Conservation (phyloP, 805 yeast genomes). For the Metschnikowia lunata region DNA sequence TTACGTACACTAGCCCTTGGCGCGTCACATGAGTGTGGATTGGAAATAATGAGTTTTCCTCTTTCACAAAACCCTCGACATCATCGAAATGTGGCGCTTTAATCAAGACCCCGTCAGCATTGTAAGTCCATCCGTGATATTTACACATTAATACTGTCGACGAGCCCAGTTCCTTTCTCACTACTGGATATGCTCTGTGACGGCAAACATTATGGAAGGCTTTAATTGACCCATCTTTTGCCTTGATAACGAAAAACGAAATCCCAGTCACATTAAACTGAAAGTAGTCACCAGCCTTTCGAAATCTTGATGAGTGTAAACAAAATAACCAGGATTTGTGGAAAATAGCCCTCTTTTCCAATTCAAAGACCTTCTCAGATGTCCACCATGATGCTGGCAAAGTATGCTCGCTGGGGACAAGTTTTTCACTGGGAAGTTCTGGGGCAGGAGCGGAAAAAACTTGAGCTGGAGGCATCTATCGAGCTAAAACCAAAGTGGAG, state of each 20-base stretch:
- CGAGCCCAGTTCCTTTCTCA: constrained; percentile 56
- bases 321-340: constrained; percentile 54
- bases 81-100: constrained; percentile 61
- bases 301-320: constrained; percentile 49
- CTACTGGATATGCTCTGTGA: constrained; percentile 61
- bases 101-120: constrained; percentile 53
- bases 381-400: constrained; percentile 68
- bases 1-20: constrained; percentile 55
- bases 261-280: constrained; percentile 49
- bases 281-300: constrained; percentile 55
- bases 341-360: constrained; percentile 56
- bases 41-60: constrained; percentile 50
- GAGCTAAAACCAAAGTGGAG: no score
- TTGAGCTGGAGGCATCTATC: constrained; percentile 4
- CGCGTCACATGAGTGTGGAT: constrained; percentile 51
- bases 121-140: constrained; percentile 65
- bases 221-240: constrained; percentile 46
- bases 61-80: constrained; percentile 54
- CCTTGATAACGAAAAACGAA: constrained; percentile 52
- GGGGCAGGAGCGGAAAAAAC: constrained; percentile 25
- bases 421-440: constrained; percentile 12
- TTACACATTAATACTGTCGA: constrained; percentile 54
- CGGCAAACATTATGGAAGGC: constrained; percentile 65
- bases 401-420: constrained; percentile 38
- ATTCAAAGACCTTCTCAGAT: constrained; percentile 52